A percentile compares a stretch with the other conserved stretches of the same genome.
Conservation (phyloP, 1,139 yeast species). For the Lizanozyma gosingica region DNA sequence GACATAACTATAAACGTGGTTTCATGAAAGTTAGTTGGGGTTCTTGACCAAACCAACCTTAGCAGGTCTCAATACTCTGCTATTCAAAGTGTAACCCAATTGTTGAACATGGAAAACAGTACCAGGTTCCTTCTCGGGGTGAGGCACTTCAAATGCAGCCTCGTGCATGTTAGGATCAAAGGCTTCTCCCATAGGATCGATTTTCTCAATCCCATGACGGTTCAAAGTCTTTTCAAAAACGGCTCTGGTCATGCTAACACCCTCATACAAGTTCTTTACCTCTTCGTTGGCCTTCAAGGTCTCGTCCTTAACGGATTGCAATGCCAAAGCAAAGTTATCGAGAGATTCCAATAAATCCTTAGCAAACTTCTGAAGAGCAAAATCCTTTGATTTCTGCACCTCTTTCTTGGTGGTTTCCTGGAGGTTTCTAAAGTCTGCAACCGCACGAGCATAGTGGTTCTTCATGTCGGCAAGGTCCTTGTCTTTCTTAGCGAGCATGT, state of each 20-base stretch:
- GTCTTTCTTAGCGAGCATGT: slow-evolving; percentile 56
- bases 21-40: slow-evolving; percentile 1
- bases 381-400: slow-evolving; percentile 78
- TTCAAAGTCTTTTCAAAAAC: slow-evolving; percentile 79
- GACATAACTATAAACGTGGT: neutral
- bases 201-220: slow-evolving; percentile 72
- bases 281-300: slow-evolving; percentile 50
- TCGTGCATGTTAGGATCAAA: slow-evolving; percentile 93
- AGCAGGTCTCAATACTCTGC: slow-evolving; percentile 90
- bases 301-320: slow-evolving; percentile 67
- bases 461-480: slow-evolving; percentile 77
- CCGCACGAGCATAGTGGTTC: slow-evolving; percentile 73
- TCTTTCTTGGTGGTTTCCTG: slow-evolving; percentile 89
- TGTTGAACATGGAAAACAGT: slow-evolving; percentile 92
- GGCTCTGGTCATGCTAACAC: slow-evolving; percentile 84
- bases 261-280: slow-evolving; percentile 72
- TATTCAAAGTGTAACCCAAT: slow-evolving; percentile 78
- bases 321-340: slow-evolving; percentile 86
- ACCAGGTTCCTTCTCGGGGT: slow-evolving; percentile 87
- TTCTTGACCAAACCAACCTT: slow-evolving; percentile 89
- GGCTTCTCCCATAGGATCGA: slow-evolving; percentile 75
- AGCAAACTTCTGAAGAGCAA: slow-evolving; percentile 89
- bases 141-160: slow-evolving; percentile 84
- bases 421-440: slow-evolving; percentile 89
- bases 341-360: slow-evolving; percentile 83